phyloP scores from a whole-genome alignment of 179 eudicot species.

The Drosera spatulata region DNA sequence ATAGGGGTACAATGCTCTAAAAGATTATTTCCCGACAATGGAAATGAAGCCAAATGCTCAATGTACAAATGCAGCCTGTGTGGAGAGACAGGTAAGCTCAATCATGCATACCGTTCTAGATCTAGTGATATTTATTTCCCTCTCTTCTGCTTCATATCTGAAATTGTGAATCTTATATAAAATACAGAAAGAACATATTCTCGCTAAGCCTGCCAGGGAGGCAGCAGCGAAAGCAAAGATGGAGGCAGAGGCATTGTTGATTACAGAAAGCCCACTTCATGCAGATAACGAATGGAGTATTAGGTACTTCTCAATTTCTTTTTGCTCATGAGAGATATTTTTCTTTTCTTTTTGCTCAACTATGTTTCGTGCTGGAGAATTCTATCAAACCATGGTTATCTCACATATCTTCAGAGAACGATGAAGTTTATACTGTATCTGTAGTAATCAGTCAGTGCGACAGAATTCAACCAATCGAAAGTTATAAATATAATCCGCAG shows the following conservation, averaged over 20 bases:
- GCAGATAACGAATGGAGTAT: conserved; percentile 91
- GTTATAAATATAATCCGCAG: no score
- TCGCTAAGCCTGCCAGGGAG: conserved; percentile 76
- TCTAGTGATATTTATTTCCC: background rate
- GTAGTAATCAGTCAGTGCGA: no score
- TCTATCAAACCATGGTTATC: no score
- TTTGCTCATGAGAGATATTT: no score
- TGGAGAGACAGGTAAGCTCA: conserved; percentile 64
- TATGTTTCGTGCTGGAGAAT: no score
- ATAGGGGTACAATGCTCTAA: conserved; percentile 88
- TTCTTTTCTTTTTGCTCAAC: no score
- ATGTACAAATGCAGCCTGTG: conserved; percentile 82
- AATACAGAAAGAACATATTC: conserved; percentile 60
- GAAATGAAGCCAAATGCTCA: conserved; percentile 91
- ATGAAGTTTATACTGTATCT: no score
- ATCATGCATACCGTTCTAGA: background rate
- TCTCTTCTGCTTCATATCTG: background rate
- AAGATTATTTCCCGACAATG: conserved; percentile 92
- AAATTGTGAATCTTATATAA: conserved; percentile 1
- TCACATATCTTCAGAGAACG: no score
- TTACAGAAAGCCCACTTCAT: conserved; percentile 48
- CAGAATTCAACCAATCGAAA: no score
- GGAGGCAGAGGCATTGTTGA: conserved; percentile 46
- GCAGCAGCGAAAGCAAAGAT: conserved; percentile 81
- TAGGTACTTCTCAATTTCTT: conserved; percentile 32